Conservation (phyloP, 2,329 filamentous ascomycete species). For the Fusarium clavum region DNA sequence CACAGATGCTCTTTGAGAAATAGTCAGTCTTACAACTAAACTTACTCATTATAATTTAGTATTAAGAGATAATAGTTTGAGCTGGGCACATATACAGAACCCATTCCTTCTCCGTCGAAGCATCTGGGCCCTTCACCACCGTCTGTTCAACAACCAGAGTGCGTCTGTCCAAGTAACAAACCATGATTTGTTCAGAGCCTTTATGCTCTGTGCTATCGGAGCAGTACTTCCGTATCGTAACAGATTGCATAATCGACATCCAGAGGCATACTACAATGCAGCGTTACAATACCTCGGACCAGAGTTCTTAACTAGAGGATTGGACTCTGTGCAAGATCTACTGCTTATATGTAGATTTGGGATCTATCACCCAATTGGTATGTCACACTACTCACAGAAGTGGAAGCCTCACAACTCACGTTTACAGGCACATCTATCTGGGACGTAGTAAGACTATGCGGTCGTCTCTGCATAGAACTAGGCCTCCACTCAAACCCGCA, state of each 20-base stretch:
- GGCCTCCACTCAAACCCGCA: constrained; percentile 11
- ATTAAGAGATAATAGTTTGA: no score
- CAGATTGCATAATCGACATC: constrained; percentile 14
- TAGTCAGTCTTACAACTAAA: no score
- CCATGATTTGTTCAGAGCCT: constrained; percentile 23
- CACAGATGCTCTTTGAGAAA: constrained; percentile 12
- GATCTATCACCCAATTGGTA: constrained; percentile 40
- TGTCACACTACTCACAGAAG: accelerated
- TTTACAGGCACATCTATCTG: constrained; percentile 38
- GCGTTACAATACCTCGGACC: constrained; percentile 6
- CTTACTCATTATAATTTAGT: no score
- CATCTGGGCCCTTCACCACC: constrained; percentile 21
- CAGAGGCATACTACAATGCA: constrained; percentile 33
- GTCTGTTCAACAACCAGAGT: neutral
- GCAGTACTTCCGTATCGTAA: constrained; percentile 22
- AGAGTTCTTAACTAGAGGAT: constrained; percentile 8
- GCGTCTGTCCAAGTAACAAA: accelerated
- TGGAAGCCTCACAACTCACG: no score
- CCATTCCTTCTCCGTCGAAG: constrained; percentile 16
- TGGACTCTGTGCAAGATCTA: constrained; percentile 37
- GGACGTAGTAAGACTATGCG: constrained; percentile 32
- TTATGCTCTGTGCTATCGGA: constrained; percentile 34
- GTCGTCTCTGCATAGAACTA: constrained; percentile 36
- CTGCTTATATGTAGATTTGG: constrained; percentile 36
- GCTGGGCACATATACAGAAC: constrained; percentile 24